Base-by-base conservation (phyloP, 2,329 filamentous ascomycete genomes). In the Ophiostoma montium region DNA sequence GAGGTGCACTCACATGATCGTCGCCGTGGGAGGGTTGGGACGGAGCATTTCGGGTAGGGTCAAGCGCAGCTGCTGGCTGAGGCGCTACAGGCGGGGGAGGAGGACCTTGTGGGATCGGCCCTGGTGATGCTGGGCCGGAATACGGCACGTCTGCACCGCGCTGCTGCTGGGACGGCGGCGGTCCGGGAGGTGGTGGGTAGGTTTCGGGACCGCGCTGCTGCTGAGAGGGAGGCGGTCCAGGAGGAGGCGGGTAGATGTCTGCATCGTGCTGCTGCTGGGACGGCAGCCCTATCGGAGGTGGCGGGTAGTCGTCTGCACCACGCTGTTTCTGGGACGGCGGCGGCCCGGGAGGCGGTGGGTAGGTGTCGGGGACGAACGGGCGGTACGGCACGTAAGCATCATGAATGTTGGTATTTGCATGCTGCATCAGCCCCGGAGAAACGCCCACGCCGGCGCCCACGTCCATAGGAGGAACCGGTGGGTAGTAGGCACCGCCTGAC, bases 401-500 rank as follows among this genome's bases (percentile, higher is more conserved):
- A 23, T 54, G 63, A 35, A 51, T 64, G 48, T 52, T 61, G 16
- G 59, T 54, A 56, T 66, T 65, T 30, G 63, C 62, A 45, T 67
- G 66, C 11, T 64, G 64, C 6, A 30, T 42, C 8, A 42, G 64
- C 62, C 55, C 68, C 65, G 16, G 27, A 45, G 47, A 3, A 32
- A 13, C 41, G 15, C 15, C 39, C 46, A 32, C 30, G 44, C 13
- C 16, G n/a, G n/a, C n/a, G n/a, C n/a, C n/a, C n/a, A n/a, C n/a
- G 51, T 46, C 11, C 54, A 42, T 42, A 51, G 38, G 36, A 9
- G 46, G 43, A 9, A 33, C 45, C 3, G 68, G 67, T 3, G 67
- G 68, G 52, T 70, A 72, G 57, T 66, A 73, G 15, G 67, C 67
- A 12, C 71, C 71, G n/a, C 71, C 72, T 2, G 71, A 75, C 4